Base-by-base conservation (phyloP, 768 basidiomycete species). In the Trametes cingulata region DNA sequence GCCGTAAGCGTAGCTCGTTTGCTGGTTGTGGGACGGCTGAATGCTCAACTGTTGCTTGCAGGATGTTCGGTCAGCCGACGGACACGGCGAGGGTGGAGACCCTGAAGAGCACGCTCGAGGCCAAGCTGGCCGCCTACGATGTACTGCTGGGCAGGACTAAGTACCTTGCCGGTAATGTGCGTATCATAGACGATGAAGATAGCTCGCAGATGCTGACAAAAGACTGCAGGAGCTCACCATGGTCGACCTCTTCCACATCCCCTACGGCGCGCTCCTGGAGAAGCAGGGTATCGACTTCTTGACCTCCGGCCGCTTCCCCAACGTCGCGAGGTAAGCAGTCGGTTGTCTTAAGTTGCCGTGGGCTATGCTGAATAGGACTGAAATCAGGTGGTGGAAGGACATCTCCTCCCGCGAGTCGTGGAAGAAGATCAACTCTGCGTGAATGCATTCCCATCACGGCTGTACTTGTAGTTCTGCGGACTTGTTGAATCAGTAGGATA, bases 221-320 rank as follows among this genome's bases (percentile, higher is more conserved):
- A 13, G 8, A 20, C 9, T 17, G 35, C 57, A 80, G 75, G 66
- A 72, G 36, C 22, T 88, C 48, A 85, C 83, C 7, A 72, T 87
- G 0, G 83, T 80, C 3, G 86, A 87, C 65, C 73, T 87, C 19
- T 80, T 80, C 70, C 85, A 86, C 67, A 66, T 87, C 35, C 78
- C 85, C 0, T 80, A 79, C 48, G 80, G 78, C n/a, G 55, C 48
- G 12, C 22, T 68, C 46, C 63, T 79, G 24, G 56, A 42, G 19
- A 14, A 7, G 1, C 58, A 62, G 1, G 76, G 75, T 0, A 58
- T 64, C 41, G 64, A 72, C 10, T 58, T 75, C 10, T 58, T 82
- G 19, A 69, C 68, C 35, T 61, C 72, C 14, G 68, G 56, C 39
- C 73, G 43, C 19, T 49, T 74, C 64, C 79, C 80, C 8, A 79